Conservation (phyloP, 495 filamentous ascomycete genomes). For the Physcia stellaris region DNA sequence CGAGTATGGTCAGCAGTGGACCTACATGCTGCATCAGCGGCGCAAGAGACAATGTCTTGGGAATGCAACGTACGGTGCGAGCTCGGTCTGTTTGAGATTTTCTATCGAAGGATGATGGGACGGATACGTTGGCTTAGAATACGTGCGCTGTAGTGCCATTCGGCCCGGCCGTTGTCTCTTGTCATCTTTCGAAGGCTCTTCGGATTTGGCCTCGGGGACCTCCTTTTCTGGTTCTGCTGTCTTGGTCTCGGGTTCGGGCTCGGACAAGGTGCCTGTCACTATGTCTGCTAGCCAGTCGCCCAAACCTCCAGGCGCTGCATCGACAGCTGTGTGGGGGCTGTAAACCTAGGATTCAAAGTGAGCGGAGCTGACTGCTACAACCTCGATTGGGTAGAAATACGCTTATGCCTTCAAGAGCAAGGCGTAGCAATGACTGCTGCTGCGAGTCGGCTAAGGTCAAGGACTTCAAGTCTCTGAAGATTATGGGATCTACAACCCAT, state of each 20-base stretch:
- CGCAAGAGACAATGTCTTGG: constrained; percentile 5
- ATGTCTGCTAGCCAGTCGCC: constrained; percentile 94
- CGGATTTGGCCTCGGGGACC: constrained; percentile 1
- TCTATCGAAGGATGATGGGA: constrained; percentile 17
- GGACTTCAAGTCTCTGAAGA: constrained; percentile 82
- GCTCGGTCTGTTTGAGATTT: constrained; percentile 13
- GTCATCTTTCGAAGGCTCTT: neutral
- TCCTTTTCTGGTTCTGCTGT: constrained; percentile 11
- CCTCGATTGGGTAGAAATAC: constrained; percentile 19
- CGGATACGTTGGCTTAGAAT: constrained; percentile 31
- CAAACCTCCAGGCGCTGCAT: constrained; percentile 74
- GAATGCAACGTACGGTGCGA: constrained; percentile 5
- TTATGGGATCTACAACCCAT: constrained; percentile 68
- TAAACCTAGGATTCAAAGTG: constrained; percentile 42
- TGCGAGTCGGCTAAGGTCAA: constrained; percentile 74
- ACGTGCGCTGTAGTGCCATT: constrained; percentile 16
- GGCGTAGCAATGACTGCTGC: constrained; percentile 66
- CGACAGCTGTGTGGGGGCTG: constrained; percentile 86
- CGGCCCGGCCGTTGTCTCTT: constrained; percentile 9
- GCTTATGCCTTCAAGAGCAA: constrained; percentile 81
- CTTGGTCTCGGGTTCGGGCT: constrained; percentile 16
- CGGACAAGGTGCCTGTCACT: constrained; percentile 40
- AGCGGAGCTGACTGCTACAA: neutral
- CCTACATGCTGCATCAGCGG: constrained; percentile 2
- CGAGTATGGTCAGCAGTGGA: constrained; percentile 32